Evolutionary conservation across 2,329 filamentous ascomycete genomes (phyloP), one percentile per base, ranked within the genome.

Genomic region (Penicillium corylophilum): DNA sequence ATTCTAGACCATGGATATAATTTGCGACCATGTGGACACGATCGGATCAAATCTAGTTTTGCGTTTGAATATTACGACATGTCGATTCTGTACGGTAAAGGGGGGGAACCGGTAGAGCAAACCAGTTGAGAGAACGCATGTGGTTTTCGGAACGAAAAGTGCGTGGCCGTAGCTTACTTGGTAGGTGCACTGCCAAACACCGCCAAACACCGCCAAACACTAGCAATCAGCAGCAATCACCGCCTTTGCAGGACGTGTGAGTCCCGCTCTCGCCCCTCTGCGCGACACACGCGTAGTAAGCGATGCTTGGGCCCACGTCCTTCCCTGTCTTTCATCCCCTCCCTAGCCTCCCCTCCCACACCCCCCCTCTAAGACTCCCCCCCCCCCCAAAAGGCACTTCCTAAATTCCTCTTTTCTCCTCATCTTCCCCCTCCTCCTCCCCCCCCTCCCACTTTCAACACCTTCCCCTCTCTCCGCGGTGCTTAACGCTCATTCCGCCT

Each of bases 351-450:
- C 36, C 23, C 36, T 29, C 26, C 18, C 26, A 46, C 46, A 29
- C 53, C 52, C 44, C 46, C 48, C 35, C 41, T 38, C 49, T 41
- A 23, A 41, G 44, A 41, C 50, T 47, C 42, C 49, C 40, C 48
- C 48, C 48, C 47, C 55, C 52, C 56, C 52, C 47, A 45, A 51
- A 50, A 51, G 43, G 48, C 53, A 39, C 38, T 51, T 45, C 53
- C 56, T 46, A 56, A 56, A 47, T 60, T 61, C 58, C 57, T 61
- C 53, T 64, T 57, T 56, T 59, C 55, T 56, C 55, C 50, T 57
- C 51, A 57, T 57, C 53, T 47, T 44, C 45, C 46, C 45, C 51
- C 49, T 55, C 56, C 51, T 44, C 54, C 53, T 51, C 46, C 42
- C 48, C 22, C 44, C 46, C 44, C 50, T 62, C 62, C 62, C 60